These are phyloP conservation scores for Kodamaea alishanica DNA, from an alignment of 1,139 yeast species.

Conservation along the genomic window DNA sequence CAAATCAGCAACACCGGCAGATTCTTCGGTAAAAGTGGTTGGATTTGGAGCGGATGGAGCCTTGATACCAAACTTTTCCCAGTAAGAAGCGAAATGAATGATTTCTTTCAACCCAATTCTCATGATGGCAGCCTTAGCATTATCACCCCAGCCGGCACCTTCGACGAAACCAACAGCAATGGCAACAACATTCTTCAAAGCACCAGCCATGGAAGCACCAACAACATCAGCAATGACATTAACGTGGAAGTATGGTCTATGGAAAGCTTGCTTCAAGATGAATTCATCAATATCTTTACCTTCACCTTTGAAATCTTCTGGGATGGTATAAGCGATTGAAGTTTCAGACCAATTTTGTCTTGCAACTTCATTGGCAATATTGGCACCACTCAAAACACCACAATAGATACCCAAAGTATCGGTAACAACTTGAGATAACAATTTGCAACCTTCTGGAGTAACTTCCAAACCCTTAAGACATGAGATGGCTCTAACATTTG, in stretches of 20 bases:
- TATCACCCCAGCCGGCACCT: slow-evolving; percentile 97
- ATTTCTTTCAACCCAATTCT: slow-evolving; percentile 88
- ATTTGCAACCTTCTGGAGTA: slow-evolving; percentile 70
- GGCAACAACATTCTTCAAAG: slow-evolving; percentile 90
- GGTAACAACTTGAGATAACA: slow-evolving; percentile 71
- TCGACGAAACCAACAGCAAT: slow-evolving; percentile 93
- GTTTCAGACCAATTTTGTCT: slow-evolving; percentile 92
- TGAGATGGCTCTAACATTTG: slow-evolving; percentile 77
- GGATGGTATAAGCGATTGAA: slow-evolving; percentile 80
- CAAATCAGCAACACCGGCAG: slow-evolving; percentile 95
- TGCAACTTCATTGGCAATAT: slow-evolving; percentile 93
- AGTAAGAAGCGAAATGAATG: slow-evolving; percentile 51
- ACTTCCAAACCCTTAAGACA: slow-evolving; percentile 93
- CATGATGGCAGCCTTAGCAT: slow-evolving; percentile 94
- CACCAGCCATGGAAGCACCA: slow-evolving; percentile 93
- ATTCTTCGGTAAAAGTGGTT: slow-evolving; percentile 82
- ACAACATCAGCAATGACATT: slow-evolving; percentile 85
- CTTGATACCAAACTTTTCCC: slow-evolving; percentile 62
- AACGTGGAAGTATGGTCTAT: slow-evolving; percentile 94
- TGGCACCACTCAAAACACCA: slow-evolving; percentile 94
- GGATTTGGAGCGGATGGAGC: slow-evolving; percentile 65
- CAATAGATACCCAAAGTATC: slow-evolving; percentile 79
- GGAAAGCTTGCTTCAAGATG: slow-evolving; percentile 74
- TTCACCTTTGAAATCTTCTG: slow-evolving; percentile 65
- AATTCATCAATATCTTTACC: slow-evolving; percentile 70